Evolutionary conservation across 371 early-diverging fungal genomes (phyloP).

Genomic region (Mucor lusitanicus): DNA sequence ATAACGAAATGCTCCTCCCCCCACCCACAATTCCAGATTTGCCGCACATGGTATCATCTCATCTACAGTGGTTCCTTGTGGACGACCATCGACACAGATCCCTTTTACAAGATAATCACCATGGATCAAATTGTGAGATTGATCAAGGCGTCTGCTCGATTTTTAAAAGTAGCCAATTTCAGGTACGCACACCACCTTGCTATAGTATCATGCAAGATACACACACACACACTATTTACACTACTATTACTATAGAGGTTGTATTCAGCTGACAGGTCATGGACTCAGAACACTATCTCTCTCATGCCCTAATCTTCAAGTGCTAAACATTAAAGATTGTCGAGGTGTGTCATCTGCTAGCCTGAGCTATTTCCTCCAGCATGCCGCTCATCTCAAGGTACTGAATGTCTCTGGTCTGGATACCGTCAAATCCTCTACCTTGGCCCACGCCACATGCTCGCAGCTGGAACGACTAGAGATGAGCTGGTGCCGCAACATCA

Average conservation of each 20-base stretch:
- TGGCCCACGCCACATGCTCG: constrained; percentile 35
- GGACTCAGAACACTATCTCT: constrained; percentile 49
- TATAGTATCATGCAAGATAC: not conserved
- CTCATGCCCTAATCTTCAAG: constrained; percentile 56
- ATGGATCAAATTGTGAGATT: constrained; percentile 46
- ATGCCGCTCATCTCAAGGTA: constrained; percentile 21
- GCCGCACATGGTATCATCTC: constrained; percentile 47
- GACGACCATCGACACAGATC: constrained; percentile 46
- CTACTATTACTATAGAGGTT: constrained; percentile 42
- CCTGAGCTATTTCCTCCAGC: constrained; percentile 40
- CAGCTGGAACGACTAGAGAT: constrained; percentile 49
- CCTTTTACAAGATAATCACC: constrained; percentile 55
- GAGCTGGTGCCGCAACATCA: constrained; percentile 59
- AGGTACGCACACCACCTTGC: constrained; percentile 29
- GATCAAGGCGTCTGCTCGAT: constrained; percentile 50
- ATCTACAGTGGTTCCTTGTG: constrained; percentile 59
- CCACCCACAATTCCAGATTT: constrained; percentile 40
- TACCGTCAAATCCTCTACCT: constrained; percentile 46
- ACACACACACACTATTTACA: not conserved
- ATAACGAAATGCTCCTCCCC: not conserved
- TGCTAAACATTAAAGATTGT: constrained; percentile 53
- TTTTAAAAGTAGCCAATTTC: constrained; percentile 54
- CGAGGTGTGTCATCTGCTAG: constrained; percentile 50
- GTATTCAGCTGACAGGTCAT: constrained; percentile 55
- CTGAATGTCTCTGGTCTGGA: constrained; percentile 54